Base-by-base conservation (phyloP, 306 rosid genomes). In the Fragaria vesca region DNA sequence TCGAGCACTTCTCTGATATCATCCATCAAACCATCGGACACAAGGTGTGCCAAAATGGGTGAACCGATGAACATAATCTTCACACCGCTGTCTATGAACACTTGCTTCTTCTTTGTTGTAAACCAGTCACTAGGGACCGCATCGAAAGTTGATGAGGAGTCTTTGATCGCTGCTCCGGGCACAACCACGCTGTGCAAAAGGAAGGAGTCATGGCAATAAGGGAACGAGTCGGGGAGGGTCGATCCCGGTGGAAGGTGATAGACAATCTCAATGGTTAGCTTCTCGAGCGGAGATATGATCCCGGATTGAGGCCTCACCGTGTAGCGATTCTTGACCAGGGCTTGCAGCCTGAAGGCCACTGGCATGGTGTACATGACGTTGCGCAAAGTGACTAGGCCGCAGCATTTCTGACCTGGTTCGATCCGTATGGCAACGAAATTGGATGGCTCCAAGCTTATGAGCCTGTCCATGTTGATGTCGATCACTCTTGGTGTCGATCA, bases 321-420 rank as follows among this genome's bases (percentile, higher is more conserved):
- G 81, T 89, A 94, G n/a, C 94, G 91, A 3, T 86, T 77, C 66
- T 88, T 91, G 74, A 89, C 78, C 11, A 86, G 61, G 0, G 97
- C 90, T 40, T 91, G 94, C 21, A 94, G 90, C 48, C 90, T 77
- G 61, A 91, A 94, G 65, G 98, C 98, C 45, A 94, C 96, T 0
- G 98, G 97, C 98, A 94, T 91, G 16, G 98, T 94, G 84, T 91
- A 85, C 98, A 94, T 94, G 40, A 94, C 98, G 48, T 94, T 94
- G 65, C 89, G 83, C 36, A 94, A 65, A 42, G 90, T 89, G 4
- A 91, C 79, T 9, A 46, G 72, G 48, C 97, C 97, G 8, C 70
- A 73, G 30, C 94, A 91, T 81, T 84, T 94, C 32, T 85, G 89
- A 0, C 88, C 86, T 0, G 80, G 73, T 69, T 94, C 98, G 17